Conservation (phyloP, 768 basidiomycete genomes). For the Hypsizygus marmoreus region DNA sequence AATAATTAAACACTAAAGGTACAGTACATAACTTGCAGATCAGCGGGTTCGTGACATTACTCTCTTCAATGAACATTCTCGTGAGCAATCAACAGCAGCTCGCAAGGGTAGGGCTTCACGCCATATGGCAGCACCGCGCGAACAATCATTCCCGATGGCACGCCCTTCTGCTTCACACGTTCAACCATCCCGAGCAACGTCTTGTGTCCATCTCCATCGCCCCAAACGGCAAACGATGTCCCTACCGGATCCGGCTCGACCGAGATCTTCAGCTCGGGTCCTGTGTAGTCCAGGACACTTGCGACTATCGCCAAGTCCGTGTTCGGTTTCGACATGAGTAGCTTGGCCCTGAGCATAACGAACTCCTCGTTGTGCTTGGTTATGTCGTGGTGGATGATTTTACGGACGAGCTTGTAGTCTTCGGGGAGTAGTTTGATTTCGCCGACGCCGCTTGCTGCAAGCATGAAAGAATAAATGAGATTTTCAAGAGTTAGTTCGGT, state of each 20-base stretch:
- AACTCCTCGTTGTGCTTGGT: background rate
- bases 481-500: too few species aligned
- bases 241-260: background rate
- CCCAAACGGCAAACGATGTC: background rate
- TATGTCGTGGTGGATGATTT: background rate
- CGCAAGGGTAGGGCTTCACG: background rate
- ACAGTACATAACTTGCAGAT: too few species aligned
- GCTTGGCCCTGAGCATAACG: background rate
- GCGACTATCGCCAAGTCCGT: background rate
- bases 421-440: background rate
- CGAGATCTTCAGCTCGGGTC: background rate
- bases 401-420: background rate
- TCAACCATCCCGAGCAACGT: background rate
- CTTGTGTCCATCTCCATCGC: background rate
- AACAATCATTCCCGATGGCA: background rate
- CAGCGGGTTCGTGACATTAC: too few species aligned
- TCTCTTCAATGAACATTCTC: background rate
- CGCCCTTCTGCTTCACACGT: background rate
- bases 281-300: background rate
- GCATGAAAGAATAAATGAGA: background rate
- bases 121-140: background rate
- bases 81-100: background rate
- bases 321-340: background rate
- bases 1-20: too few species aligned
- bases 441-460: background rate